phyloP scores from a whole-genome alignment of 129 eudicot species.

The Flaveria bidentis region DNA sequence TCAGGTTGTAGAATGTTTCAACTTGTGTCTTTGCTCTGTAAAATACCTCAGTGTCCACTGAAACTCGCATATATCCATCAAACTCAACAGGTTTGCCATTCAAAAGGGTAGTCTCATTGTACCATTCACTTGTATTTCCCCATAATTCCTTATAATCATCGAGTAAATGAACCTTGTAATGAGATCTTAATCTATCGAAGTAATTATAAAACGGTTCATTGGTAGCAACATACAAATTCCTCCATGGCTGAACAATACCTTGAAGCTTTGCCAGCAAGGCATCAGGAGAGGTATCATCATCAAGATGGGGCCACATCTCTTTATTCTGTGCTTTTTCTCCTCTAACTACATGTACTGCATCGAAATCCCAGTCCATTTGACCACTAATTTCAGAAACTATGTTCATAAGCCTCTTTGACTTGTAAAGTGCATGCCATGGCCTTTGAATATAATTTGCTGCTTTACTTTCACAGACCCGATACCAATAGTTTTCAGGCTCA shows the following conservation, averaged over 20 bases:
- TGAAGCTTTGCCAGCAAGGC: constrained; percentile 68
- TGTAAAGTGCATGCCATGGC: constrained; percentile 91
- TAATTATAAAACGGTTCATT: constrained; percentile 89
- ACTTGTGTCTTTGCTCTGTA: constrained; percentile 87
- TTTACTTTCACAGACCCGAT: constrained; percentile 88
- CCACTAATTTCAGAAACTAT: constrained; percentile 94
- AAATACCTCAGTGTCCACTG: constrained; percentile 89
- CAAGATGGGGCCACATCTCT: constrained; percentile 85
- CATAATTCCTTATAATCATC: constrained; percentile 85
- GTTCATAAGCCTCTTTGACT: constrained; percentile 93
- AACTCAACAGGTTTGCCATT: constrained; percentile 79
- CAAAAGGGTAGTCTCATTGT: constrained; percentile 68
- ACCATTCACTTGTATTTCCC: constrained; percentile 98
- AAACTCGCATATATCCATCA: constrained; percentile 95
- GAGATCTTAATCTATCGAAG: constrained; percentile 91
- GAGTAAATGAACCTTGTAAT: constrained; percentile 87
- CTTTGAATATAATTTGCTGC: constrained; percentile 71
- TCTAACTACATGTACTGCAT: constrained; percentile 94
- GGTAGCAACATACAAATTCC: constrained; percentile 89
- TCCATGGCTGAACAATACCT: constrained; percentile 69
- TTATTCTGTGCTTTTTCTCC: constrained; percentile 87
- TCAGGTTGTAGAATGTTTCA: constrained; percentile 88
- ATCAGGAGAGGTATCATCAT: constrained; percentile 90
- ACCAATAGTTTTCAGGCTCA: constrained; percentile 97
- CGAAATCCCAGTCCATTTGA: constrained; percentile 98